Base-by-base conservation (phyloP, 768 basidiomycete genomes). In the Pleurotus platypus region DNA sequence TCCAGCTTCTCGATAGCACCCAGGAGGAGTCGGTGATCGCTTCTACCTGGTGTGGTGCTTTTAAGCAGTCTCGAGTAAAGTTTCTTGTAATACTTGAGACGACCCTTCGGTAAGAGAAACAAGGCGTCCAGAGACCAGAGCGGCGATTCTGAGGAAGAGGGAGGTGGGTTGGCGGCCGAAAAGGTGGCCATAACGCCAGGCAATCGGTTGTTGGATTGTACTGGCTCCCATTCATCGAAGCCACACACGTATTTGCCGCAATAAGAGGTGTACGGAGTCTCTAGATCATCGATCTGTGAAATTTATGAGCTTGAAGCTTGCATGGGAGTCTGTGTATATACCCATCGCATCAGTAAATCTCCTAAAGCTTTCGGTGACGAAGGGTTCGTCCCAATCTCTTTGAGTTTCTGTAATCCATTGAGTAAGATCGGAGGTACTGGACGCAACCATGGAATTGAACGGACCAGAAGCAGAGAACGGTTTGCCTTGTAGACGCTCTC, bases 281-380 rank as follows among this genome's bases (percentile, higher is more conserved):
- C 89, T 30, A 99, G 76, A 66, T 99, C 95, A 61, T 94, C 90
- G 62, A 98, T 93, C 95, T 98, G 69, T 35, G 49, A 51, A 38
- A 57, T 57, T 55, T 59, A 61, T 59, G 55, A 60, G 53, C 62
- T 56, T 57, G 60, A 15, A 47, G 43, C 49, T 42, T 56, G 45
- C 42, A 39, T 46, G 26, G 58, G 22, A 46, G 54, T 40, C 22
- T 56, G 49, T 46, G 37, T 47, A 74, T 90, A 59, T 62, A 96
- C 96, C 97, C 96, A 98, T 74, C 90, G 86, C 90, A 98, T 97
- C 55, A 99, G 78, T 40, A 99, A 76, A 70, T 98, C 96, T 40
- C 97, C 95, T 26, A 99, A 78, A 11, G 89, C 93, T 67, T 94
- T 97, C 4, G 95, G 94, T 11, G 91, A 92, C 4, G 92, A 87